Evolutionary conservation across 495 filamentous ascomycete species (phyloP), one percentile per base, ranked within the genome.

Genomic region (Poronia punctata): DNA sequence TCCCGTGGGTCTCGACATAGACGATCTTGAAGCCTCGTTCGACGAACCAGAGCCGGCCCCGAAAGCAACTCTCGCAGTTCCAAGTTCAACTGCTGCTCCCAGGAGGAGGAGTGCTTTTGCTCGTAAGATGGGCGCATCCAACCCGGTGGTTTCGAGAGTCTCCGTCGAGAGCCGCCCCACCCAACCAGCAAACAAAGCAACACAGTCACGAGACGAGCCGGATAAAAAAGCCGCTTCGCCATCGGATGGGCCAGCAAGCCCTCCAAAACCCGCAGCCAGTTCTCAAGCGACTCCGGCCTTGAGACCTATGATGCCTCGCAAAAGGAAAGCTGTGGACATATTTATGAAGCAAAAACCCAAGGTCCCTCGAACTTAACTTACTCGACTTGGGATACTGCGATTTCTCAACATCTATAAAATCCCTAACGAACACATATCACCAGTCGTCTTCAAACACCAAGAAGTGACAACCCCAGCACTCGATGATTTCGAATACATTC

Each of bases 321-420:
- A 63, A 38, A 46, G 57, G 34, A 64, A 61, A 32, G 32, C 49
- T 3, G 53, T 53, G 7, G 53, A 56, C 44, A 29, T 62, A 7
- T 66, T 66, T 27, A 62, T 64, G 59, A 41, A 42, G 17, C 54
- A 52, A 2, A 52, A 51, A 36, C 23, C 39, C 4, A 58, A 58
- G 33, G 12, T 16, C 18, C 39, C 43, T 19, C 51, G 54, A 6
- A 40, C 38, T 28, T 52, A 38, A 16, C 47, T 25, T 29, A 16
- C 4, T 27, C 3, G 10, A n/a, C n/a, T 19, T 27, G 14, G 17
- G 7, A 27, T 6, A 12, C n/a, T n/a, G n/a, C n/a, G n/a, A n/a
- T n/a, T n/a, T n/a, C n/a, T n/a, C n/a, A n/a, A n/a, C n/a, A n/a
- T n/a, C n/a, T n/a, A n/a, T n/a, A n/a, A n/a, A n/a, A n/a, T n/a